Percentiles rank a stretch among this genome's conserved stretches.
phyloP scores from a whole-genome alignment of 2,329 filamentous ascomycete genomes.

The Ophiobolus disseminans region DNA sequence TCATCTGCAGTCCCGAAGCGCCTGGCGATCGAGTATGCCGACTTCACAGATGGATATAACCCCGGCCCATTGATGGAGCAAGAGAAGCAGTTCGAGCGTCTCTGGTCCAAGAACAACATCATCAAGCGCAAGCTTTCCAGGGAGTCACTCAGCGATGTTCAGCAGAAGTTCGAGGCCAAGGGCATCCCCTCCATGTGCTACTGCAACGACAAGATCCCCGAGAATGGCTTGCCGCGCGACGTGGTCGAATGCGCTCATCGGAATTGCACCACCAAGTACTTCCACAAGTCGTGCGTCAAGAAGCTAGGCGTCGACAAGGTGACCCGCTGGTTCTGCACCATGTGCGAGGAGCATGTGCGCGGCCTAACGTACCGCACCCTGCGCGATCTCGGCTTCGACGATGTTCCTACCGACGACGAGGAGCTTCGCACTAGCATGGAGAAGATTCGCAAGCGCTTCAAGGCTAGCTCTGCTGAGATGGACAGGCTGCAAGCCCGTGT shows the following conservation, averaged over 20 bases:
- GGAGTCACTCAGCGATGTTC: slow-evolving; percentile 13
- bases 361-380: slow-evolving; percentile 12
- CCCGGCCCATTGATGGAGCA: slow-evolving; percentile 27
- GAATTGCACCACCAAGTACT: slow-evolving; percentile 21
- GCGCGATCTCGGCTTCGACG: slow-evolving; percentile 7
- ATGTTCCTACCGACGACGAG: slow-evolving; percentile 1
- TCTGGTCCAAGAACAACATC: slow-evolving; percentile 16
- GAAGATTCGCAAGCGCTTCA: neutral
- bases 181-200: slow-evolving; percentile 25
- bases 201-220: slow-evolving; percentile 14
- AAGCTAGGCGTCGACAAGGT: slow-evolving; percentile 24
- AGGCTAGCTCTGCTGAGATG: neutral
- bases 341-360: slow-evolving; percentile 28
- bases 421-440: neutral
- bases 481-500: neutral
- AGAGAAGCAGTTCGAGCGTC: slow-evolving; percentile 17
- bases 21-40: slow-evolving; percentile 18
- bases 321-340: slow-evolving; percentile 34
- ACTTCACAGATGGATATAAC: slow-evolving; percentile 7
- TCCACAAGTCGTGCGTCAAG: slow-evolving; percentile 34
- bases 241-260: slow-evolving; percentile 24
- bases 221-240: neutral
- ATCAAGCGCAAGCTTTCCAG: slow-evolving; percentile 13
- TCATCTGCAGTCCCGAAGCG: slow-evolving; percentile 13
- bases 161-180: neutral